These are phyloP conservation scores for Globomyces pollinis-pini DNA, from an alignment of 192 early-diverging fungal species.

Conservation along the genomic window DNA sequence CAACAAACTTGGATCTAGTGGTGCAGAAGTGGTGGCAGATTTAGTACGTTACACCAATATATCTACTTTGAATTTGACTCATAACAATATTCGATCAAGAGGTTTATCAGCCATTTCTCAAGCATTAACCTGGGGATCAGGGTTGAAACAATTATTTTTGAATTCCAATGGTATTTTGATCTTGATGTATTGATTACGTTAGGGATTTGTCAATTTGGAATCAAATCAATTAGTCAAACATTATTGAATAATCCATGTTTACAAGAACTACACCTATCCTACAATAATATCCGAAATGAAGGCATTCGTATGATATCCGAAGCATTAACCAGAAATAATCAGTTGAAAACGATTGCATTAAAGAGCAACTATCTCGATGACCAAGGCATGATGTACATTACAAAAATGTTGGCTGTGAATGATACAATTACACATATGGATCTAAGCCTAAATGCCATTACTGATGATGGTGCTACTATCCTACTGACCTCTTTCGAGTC, in stretches of 20 bases:
- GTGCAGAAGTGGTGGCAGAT: constrained; percentile 4
- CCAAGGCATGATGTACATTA: background rate
- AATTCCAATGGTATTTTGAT: background rate
- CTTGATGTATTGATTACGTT: no score
- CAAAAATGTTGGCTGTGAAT: background rate
- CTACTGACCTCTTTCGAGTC: background rate
- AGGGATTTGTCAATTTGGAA: background rate
- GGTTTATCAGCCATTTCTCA: background rate
- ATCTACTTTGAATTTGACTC: background rate
- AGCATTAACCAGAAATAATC: background rate
- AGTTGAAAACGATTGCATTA: background rate
- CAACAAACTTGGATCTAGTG: background rate
- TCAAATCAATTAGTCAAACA: background rate
- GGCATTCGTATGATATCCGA: background rate
- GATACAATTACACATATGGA: background rate
- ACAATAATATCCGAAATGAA: background rate
- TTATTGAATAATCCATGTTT: background rate
- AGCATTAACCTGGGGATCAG: background rate
- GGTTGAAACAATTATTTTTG: background rate
- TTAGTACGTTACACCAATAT: background rate
- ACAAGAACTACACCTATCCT: background rate
- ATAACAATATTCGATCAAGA: constrained; percentile 6
- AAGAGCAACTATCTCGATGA: background rate
- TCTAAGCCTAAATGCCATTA: background rate
- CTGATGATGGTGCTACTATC: background rate